Conservation (phyloP, 257 asterid genomes). For the Nyctanthes arbortristis region DNA sequence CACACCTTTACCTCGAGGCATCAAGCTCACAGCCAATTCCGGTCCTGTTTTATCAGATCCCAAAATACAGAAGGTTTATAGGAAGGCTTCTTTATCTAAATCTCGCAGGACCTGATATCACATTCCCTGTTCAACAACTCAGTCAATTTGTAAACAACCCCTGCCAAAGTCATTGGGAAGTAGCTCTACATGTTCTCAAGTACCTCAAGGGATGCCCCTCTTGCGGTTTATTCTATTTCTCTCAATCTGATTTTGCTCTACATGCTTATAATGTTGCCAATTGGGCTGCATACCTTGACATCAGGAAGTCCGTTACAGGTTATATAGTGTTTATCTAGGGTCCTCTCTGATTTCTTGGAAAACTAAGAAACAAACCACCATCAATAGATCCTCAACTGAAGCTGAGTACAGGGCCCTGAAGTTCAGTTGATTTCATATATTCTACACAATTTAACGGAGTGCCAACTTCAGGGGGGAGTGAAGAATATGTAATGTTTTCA, state of each 20-base stretch:
- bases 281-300: not conserved
- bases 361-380: no score
- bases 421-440: not conserved
- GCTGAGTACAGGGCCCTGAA: not conserved
- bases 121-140: no score
- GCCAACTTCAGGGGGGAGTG: no score
- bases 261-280: not conserved
- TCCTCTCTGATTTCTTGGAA: constrained; percentile 4
- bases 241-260: not conserved
- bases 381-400: not conserved
- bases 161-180: constrained; percentile 13
- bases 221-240: not conserved
- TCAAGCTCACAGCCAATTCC: no score
- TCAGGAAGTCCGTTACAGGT: not conserved
- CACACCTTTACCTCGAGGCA: no score
- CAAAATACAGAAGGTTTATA: no score
- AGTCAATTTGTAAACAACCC: no score
- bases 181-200: not conserved
- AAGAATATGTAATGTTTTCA: no score
- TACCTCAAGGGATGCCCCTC: not conserved
- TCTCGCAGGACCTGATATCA: no score
- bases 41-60: no score
- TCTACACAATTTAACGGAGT: no score
- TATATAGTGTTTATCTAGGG: not conserved
- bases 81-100: no score